phyloP scores from a whole-genome alignment of 1,284 basidiomycete species.

The Apiotrichum veenhuisii region DNA sequence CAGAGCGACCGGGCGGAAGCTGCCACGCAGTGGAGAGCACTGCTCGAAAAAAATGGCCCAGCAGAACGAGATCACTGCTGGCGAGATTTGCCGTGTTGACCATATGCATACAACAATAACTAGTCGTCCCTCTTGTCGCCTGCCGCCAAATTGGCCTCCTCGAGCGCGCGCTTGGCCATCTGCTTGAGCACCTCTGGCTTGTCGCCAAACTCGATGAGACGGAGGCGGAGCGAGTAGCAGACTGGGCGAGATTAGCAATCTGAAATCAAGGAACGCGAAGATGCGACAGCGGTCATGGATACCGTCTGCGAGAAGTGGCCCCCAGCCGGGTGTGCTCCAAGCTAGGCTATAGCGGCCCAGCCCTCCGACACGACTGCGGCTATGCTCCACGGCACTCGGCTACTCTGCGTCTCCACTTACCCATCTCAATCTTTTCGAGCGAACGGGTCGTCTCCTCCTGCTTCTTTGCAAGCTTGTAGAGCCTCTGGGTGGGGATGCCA shows the following conservation, averaged over 20 bases:
- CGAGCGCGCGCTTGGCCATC: constrained; percentile 47
- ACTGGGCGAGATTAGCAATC: constrained; percentile 24
- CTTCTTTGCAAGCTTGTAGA: constrained; percentile 70
- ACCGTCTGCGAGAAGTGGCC: too few relatives aligned
- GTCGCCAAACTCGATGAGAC: constrained; percentile 48
- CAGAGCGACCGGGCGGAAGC: too few relatives aligned
- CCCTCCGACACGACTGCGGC: too few relatives aligned
- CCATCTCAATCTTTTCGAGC: constrained; percentile 88
- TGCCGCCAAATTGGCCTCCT: constrained; percentile 33
- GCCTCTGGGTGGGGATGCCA: constrained; percentile 29
- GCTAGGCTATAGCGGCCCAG: too few relatives aligned
- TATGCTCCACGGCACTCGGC: not conserved
- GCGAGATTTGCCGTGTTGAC: not conserved
- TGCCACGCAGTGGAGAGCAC: too few relatives aligned
- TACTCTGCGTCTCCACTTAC: constrained; percentile 53
- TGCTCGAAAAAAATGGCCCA: too few relatives aligned
- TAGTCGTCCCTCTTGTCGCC: constrained; percentile 8
- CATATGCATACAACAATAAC: constrained; percentile 1
- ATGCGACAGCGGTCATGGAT: too few relatives aligned
- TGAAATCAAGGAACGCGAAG: not conserved
- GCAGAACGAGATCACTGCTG: not conserved
- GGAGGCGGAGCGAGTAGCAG: constrained; percentile 47
- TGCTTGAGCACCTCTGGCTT: constrained; percentile 46
- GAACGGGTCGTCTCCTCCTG: constrained; percentile 79
- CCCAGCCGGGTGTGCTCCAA: too few relatives aligned